Evolutionary conservation across 2,329 filamentous ascomycete species (phyloP).

Genomic region (Penicillium freii): DNA sequence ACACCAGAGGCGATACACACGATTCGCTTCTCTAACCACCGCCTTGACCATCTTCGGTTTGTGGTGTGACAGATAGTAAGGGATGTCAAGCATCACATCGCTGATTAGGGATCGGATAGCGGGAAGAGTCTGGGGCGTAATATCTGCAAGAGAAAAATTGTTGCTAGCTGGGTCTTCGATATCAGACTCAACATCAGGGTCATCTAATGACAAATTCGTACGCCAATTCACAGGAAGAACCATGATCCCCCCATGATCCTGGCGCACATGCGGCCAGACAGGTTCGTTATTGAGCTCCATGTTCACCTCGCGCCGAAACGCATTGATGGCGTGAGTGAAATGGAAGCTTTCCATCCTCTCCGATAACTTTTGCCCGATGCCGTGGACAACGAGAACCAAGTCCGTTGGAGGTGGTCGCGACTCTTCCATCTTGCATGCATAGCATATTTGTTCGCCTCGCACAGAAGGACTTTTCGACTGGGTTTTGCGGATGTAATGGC

Average conservation of each 20-base stretch:
- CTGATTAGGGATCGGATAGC: slow-evolving; percentile 92
- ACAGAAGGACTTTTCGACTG: slow-evolving; percentile 32
- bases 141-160: slow-evolving; percentile 73
- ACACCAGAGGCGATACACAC: slow-evolving; percentile 95
- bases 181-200: slow-evolving; percentile 60
- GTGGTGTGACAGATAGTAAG: slow-evolving; percentile 95
- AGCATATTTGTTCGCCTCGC: slow-evolving; percentile 37
- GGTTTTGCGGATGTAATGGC: slow-evolving; percentile 42
- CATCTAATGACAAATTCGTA: slow-evolving; percentile 81
- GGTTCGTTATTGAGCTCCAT: slow-evolving; percentile 72
- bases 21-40: slow-evolving; percentile 84
- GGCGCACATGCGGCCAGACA: slow-evolving; percentile 72
- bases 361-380: slow-evolving; percentile 93
- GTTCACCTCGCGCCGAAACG: slow-evolving; percentile 81
- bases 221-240: slow-evolving; percentile 94
- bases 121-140: slow-evolving; percentile 85
- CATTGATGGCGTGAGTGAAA: slow-evolving; percentile 94
- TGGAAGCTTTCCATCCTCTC: slow-evolving; percentile 94
- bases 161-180: slow-evolving; percentile 58
- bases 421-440: slow-evolving; percentile 63
- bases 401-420: slow-evolving; percentile 73
- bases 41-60: slow-evolving; percentile 93
- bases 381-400: slow-evolving; percentile 85
- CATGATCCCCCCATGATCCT: slow-evolving; percentile 86
- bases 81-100: slow-evolving; percentile 97